phyloP scores from a whole-genome alignment of 2,329 filamentous ascomycete species.

The Lachnellula hyalina region DNA sequence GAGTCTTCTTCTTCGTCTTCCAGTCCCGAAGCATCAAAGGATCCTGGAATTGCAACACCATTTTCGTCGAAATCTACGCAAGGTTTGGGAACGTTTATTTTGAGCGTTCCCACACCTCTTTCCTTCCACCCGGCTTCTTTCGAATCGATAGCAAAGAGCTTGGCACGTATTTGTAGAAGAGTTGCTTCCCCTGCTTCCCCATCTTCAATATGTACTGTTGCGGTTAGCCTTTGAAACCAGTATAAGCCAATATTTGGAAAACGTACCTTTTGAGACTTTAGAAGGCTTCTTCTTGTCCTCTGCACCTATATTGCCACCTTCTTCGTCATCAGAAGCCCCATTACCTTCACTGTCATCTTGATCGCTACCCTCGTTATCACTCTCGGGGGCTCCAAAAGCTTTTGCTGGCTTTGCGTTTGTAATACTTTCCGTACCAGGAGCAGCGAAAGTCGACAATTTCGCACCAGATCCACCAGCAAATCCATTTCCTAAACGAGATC shows the following conservation, averaged over 20 bases:
- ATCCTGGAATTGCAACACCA: conserved; percentile 43
- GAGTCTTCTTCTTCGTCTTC: conserved; percentile 35
- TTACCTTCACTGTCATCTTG: conserved; percentile 38
- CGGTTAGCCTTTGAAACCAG: conserved; percentile 16
- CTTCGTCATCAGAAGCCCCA: conserved; percentile 39
- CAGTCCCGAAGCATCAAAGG: conserved; percentile 51
- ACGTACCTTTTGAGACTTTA: conserved; percentile 65
- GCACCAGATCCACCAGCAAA: conserved; percentile 35
- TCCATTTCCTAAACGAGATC: conserved; percentile 37
- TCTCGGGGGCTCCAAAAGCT: conserved; percentile 72
- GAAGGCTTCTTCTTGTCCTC: conserved; percentile 58
- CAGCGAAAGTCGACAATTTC: conserved; percentile 65
- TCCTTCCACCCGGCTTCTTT: conserved; percentile 72
- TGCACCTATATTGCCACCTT: conserved; percentile 44
- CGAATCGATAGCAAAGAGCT: conserved; percentile 73
- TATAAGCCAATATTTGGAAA: background rate
- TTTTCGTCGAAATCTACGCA: conserved; percentile 52
- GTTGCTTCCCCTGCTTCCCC: conserved; percentile 81
- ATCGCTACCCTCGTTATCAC: conserved; percentile 52
- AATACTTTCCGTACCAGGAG: conserved; percentile 46
- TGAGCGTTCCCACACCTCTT: conserved; percentile 75
- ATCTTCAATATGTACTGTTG: conserved; percentile 65
- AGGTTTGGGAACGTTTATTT: conserved; percentile 68
- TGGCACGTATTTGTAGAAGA: conserved; percentile 69
- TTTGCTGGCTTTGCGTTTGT: conserved; percentile 56